phyloP scores from a whole-genome alignment of 176 grass and related monocot species.

The Oryza rufipogon region DNA sequence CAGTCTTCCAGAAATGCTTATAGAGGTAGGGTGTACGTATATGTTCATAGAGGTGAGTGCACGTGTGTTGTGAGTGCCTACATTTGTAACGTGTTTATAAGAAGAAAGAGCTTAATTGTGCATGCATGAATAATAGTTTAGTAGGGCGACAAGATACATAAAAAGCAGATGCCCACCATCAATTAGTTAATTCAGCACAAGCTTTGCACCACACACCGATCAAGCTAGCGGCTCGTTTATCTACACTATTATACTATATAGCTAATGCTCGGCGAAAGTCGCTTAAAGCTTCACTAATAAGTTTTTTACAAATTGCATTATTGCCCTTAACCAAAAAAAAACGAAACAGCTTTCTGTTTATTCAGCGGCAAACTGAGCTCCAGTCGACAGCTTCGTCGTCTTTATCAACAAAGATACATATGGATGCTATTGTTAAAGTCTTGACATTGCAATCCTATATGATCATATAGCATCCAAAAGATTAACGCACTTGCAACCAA shows the following conservation, averaged over 20 bases:
- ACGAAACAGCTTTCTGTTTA: neutral
- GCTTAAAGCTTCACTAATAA: neutral
- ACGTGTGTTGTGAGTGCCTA: rapidly evolving
- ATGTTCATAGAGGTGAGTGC: no score
- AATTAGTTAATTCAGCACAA: neutral
- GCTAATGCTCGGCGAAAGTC: neutral
- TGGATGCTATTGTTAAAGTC: no score
- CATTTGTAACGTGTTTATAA: no score
- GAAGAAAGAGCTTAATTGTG: neutral
- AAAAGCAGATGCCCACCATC: constrained; percentile 23
- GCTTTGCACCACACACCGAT: neutral
- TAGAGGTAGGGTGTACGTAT: no score
- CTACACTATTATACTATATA: neutral
- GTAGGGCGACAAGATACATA: constrained; percentile 1
- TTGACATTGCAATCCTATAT: neutral
- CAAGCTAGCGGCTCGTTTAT: neutral
- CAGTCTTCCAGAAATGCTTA: no score
- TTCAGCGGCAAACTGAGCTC: neutral
- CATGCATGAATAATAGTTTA: neutral
- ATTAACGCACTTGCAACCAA: neutral
- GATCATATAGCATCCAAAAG: neutral
- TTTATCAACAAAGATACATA: neutral
- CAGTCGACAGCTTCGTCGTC: neutral
- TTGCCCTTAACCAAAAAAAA: neutral
- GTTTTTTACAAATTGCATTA: constrained; percentile 4